Conservation (phyloP, 1,139 yeast genomes). For the Diutina siamensis region DNA sequence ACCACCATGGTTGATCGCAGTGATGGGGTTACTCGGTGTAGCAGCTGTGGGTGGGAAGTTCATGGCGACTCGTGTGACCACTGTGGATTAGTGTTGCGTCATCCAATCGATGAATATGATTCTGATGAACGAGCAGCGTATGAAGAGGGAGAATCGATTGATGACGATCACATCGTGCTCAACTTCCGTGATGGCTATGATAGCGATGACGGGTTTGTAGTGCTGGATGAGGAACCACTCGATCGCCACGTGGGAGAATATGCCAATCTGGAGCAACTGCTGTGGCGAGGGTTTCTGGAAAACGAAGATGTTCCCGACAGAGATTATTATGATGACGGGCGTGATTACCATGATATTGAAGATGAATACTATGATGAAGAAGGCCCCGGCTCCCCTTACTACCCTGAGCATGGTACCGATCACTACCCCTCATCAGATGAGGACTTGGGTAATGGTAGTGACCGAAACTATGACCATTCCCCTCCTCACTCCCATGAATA, state of each 20-base stretch:
- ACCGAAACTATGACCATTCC: too few species aligned
- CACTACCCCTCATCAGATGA: too few species aligned
- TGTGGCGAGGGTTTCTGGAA: constrained; percentile 1
- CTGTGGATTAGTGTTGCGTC: constrained; percentile 35
- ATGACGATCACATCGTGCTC: not conserved
- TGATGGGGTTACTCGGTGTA: constrained; percentile 74
- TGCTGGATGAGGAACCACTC: constrained; percentile 8
- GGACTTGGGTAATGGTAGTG: too few species aligned
- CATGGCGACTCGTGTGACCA: constrained; percentile 43
- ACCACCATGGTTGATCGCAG: constrained; percentile 45
- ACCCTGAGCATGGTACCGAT: too few species aligned
- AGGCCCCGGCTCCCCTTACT: too few species aligned
- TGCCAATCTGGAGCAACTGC: not conserved
- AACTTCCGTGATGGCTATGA: constrained; percentile 14
- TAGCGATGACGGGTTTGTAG: constrained; percentile 15
- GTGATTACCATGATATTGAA: not conserved
- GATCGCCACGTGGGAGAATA: not conserved
- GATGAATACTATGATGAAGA: not conserved
- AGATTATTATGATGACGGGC: not conserved
- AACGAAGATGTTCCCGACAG: not conserved
- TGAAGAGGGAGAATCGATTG: not conserved
- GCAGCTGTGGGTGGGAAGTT: constrained; percentile 77
- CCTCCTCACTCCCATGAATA: not conserved
- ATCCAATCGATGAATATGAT: constrained; percentile 17
- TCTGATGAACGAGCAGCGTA: not conserved